Percentiles rank a stretch among this genome's conserved stretches.
Evolutionary conservation across 257 asterid genomes (phyloP).

Genomic region (Rehmannia glutinosa): DNA sequence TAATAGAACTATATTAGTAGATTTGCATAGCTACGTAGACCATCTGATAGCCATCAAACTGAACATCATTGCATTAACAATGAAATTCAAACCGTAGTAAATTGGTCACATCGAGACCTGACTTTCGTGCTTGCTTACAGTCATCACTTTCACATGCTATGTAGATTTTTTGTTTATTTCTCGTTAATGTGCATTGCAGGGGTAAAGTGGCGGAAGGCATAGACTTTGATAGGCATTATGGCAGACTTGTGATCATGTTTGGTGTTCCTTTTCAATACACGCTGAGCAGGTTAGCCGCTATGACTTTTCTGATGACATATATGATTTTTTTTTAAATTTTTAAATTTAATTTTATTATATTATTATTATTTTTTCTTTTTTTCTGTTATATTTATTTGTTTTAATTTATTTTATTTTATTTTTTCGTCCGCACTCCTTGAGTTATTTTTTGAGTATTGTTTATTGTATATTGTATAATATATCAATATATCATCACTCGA

Average conservation of each 20-base stretch:
- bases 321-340: background rate
- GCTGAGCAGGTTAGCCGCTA: constrained; percentile 64
- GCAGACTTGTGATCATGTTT: constrained; percentile 95
- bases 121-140: background rate
- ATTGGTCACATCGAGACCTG: background rate
- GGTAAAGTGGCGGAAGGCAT: constrained; percentile 99
- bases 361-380: too few species aligned
- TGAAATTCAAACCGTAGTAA: background rate
- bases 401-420: too few species aligned
- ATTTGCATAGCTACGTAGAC: background rate
- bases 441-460: too few species aligned
- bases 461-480: too few species aligned
- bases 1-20: background rate
- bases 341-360: too few species aligned
- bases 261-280: constrained; percentile 98
- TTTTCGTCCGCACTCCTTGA: too few species aligned
- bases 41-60: constrained; percentile 1
- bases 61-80: background rate
- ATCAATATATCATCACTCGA: too few species aligned
- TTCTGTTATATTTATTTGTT: too few species aligned
- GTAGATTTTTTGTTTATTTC: background rate
- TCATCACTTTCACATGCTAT: background rate
- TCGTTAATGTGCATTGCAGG: constrained; percentile 37
- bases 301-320: background rate
- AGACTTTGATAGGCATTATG: constrained; percentile 98